phyloP scores from a whole-genome alignment of 257 asterid genomes.

The Solanum piurae region DNA sequence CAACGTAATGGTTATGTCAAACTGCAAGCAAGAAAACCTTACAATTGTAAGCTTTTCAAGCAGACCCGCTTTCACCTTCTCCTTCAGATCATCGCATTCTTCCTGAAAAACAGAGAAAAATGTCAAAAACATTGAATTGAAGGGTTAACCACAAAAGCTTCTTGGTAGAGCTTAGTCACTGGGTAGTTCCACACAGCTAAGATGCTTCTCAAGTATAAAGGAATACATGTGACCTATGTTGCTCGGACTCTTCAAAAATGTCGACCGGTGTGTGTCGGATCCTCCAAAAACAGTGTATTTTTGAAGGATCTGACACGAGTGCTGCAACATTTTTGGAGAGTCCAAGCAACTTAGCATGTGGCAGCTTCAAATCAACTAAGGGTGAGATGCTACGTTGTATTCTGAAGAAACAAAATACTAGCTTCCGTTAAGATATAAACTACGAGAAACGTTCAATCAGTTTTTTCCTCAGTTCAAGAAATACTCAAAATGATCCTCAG shows the following conservation, averaged over 20 bases:
- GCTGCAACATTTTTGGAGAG: too few species aligned
- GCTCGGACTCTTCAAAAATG: too few species aligned
- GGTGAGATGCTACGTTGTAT: neutral
- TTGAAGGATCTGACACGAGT: too few species aligned
- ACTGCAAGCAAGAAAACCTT: slow-evolving; percentile 15
- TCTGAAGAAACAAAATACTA: neutral
- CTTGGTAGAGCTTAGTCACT: neutral
- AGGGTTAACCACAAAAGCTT: neutral
- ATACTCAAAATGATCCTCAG: neutral
- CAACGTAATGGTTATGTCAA: neutral
- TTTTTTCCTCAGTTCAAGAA: neutral
- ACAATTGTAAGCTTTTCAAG: slow-evolving; percentile 66
- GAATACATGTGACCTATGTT: neutral
- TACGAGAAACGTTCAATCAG: neutral
- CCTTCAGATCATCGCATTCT: slow-evolving; percentile 54
- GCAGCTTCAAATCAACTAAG: neutral
- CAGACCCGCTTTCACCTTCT: slow-evolving; percentile 44
- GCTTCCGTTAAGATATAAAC: neutral
- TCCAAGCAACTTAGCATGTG: neutral
- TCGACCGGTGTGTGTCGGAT: too few species aligned
- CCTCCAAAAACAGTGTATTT: too few species aligned
- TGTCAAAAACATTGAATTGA: neutral
- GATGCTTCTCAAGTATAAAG: neutral
- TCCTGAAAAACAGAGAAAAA: slow-evolving; percentile 30
- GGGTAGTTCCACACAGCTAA: neutral